Conservation (phyloP, 805 yeast genomes). For the Saccharomycopsis sp. region DNA sequence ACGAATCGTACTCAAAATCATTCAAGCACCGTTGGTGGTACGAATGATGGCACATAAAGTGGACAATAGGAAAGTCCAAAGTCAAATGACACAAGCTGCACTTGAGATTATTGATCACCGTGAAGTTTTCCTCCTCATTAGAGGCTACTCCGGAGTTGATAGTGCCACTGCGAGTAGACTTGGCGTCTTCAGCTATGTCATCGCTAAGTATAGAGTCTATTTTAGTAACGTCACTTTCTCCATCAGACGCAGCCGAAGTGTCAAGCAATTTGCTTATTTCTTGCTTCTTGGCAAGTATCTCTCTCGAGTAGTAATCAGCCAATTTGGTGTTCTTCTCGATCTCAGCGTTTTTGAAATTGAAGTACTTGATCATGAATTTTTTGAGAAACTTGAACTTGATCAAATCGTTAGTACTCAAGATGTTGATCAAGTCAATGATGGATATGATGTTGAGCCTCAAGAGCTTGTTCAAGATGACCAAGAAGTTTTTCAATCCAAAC, state of each 20-base stretch:
- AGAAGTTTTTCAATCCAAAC: constrained; percentile 47
- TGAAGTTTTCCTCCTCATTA: constrained; percentile 24
- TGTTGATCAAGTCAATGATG: constrained; percentile 71
- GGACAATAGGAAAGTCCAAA: constrained; percentile 72
- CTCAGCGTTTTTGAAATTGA: constrained; percentile 54
- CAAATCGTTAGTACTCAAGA: constrained; percentile 52
- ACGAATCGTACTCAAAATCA: constrained; percentile 34
- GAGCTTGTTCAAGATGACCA: constrained; percentile 45
- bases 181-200: not conserved
- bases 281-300: constrained; percentile 47
- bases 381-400: constrained; percentile 48
- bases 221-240: not conserved
- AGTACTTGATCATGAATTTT: constrained; percentile 55
- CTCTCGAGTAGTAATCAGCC: constrained; percentile 59
- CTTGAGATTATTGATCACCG: constrained; percentile 43
- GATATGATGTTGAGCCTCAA: constrained; percentile 49
- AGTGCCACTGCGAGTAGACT: not conserved
- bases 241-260: not conserved
- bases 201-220: not conserved
- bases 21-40: constrained; percentile 76
- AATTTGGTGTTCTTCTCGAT: constrained; percentile 63
- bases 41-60: constrained; percentile 81
- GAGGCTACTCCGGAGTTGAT: not conserved
- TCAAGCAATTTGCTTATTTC: constrained; percentile 44
- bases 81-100: constrained; percentile 62